phyloP scores from a whole-genome alignment of 495 filamentous ascomycete genomes.

The Xylaria scruposa region DNA sequence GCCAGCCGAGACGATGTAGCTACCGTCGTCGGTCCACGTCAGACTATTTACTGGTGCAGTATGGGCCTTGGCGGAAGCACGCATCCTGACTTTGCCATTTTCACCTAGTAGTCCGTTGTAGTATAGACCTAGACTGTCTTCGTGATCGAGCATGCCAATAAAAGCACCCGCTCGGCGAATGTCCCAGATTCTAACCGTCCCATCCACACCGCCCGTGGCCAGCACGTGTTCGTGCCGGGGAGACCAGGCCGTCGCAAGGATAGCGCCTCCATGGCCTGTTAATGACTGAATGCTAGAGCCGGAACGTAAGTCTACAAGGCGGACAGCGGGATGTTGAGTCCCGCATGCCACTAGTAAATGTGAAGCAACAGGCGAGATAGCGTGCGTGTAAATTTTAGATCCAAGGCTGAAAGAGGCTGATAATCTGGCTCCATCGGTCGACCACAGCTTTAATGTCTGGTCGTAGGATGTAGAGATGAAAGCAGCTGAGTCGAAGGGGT shows the following conservation, averaged over 20 bases:
- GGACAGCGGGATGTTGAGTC: conserved; percentile 79
- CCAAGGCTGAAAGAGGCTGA: conserved; percentile 74
- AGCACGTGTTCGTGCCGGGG: conserved; percentile 78
- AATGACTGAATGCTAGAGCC: conserved; percentile 79
- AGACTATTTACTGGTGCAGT: conserved; percentile 80
- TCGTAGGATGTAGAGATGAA: conserved; percentile 88
- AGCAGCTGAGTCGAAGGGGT: conserved; percentile 80
- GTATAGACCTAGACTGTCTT: conserved; percentile 70
- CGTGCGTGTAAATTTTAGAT: conserved; percentile 76
- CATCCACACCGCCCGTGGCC: conserved; percentile 78
- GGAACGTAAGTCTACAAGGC: conserved; percentile 81
- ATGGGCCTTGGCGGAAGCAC: conserved; percentile 69
- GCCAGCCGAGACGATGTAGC: conserved; percentile 75
- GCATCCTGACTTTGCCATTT: conserved; percentile 42
- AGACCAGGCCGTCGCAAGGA: conserved; percentile 79
- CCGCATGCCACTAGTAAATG: conserved; percentile 83
- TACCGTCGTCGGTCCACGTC: conserved; percentile 80
- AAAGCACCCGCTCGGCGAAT: conserved; percentile 73
- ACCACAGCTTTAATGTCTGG: conserved; percentile 80
- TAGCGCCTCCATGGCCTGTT: conserved; percentile 70
- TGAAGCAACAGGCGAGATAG: conserved; percentile 71
- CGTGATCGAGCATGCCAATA: conserved; percentile 78
- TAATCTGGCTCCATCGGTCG: conserved; percentile 64
- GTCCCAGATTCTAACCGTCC: conserved; percentile 83
- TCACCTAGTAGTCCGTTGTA: conserved; percentile 39